Conservation (phyloP, 139 green algal species). For the Marvania coccoides region DNA sequence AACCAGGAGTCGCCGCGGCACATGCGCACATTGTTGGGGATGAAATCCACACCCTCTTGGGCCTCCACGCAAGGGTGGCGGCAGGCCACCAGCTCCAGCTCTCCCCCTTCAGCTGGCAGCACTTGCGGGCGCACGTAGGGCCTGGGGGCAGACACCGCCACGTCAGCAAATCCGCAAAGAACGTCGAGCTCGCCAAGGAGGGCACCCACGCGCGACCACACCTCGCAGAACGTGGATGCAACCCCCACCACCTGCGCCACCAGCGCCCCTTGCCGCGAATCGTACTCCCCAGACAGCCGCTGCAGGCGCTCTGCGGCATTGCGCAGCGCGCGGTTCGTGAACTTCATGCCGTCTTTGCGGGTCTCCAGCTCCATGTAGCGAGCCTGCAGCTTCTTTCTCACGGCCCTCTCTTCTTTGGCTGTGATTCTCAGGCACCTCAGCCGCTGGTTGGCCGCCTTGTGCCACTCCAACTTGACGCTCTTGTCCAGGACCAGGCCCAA, state of each 20-base stretch:
- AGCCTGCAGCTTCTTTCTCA: constrained; percentile 68
- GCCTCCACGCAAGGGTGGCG: constrained; percentile 92
- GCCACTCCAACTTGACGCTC: constrained; percentile 88
- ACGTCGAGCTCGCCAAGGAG: constrained; percentile 88
- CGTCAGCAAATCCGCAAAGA: constrained; percentile 84
- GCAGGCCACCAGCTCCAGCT: constrained; percentile 41
- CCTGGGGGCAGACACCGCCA: constrained; percentile 60
- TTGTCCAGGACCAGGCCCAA: constrained; percentile 81
- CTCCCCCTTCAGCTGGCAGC: constrained; percentile 22
- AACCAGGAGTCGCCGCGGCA: constrained; percentile 76
- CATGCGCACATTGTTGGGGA: constrained; percentile 73
- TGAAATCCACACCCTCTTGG: constrained; percentile 81
- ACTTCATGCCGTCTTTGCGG: constrained; percentile 94
- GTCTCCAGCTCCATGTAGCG: constrained; percentile 78
- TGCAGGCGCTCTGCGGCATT: constrained; percentile 57
- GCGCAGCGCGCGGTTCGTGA: constrained; percentile 73
- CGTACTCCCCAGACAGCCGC: constrained; percentile 56
- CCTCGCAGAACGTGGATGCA: constrained; percentile 77
- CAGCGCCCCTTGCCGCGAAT: constrained; percentile 64
- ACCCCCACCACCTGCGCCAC: constrained; percentile 86
- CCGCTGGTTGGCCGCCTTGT: constrained; percentile 54
- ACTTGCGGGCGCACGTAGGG: constrained; percentile 68
- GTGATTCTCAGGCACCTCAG: constrained; percentile 87
- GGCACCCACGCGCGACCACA: constrained; percentile 73
- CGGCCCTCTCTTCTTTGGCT: constrained; percentile 81